Evolutionary conservation across 352 stramenopile genomes (phyloP).

Genomic region (Phytophthora sojae): DNA sequence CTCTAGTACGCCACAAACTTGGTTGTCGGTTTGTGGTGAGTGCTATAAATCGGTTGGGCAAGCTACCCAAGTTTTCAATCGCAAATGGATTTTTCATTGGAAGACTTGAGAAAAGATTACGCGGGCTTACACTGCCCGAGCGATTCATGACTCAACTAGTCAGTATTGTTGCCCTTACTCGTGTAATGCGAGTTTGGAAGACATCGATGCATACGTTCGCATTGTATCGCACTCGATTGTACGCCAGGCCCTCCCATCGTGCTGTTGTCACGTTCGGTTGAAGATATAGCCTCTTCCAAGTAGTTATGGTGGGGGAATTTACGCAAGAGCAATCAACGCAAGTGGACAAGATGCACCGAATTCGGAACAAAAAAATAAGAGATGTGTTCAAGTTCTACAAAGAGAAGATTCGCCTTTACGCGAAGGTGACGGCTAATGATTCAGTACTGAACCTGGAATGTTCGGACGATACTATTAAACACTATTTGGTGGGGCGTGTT

Average conservation of each 20-base stretch:
- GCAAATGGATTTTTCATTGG: conserved; percentile 3
- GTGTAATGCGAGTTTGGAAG: neutral
- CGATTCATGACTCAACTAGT: neutral
- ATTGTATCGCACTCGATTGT: conserved; percentile 1
- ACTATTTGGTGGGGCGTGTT: neutral
- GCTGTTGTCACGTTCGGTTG: neutral
- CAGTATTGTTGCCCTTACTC: neutral
- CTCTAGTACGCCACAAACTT: neutral
- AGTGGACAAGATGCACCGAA: neutral
- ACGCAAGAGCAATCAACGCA: neutral
- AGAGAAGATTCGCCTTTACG: neutral
- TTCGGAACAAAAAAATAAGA: neutral
- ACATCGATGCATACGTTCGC: neutral
- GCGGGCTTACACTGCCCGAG: neutral
- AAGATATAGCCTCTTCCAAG: neutral
- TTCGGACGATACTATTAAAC: neutral
- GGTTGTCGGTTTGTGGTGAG: neutral
- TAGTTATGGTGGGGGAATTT: neutral
- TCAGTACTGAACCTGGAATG: neutral
- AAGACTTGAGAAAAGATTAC: neutral
- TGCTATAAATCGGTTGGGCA: neutral
- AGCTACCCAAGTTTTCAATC: conserved; percentile 7
- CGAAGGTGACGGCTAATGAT: neutral
- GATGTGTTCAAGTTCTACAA: conserved; percentile 2
- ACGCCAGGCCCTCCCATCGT: neutral